Percentiles rank a stretch among this genome's conserved stretches.
Evolutionary conservation across 345 rosid species (phyloP).

Genomic region (Excoecaria agallocha): DNA sequence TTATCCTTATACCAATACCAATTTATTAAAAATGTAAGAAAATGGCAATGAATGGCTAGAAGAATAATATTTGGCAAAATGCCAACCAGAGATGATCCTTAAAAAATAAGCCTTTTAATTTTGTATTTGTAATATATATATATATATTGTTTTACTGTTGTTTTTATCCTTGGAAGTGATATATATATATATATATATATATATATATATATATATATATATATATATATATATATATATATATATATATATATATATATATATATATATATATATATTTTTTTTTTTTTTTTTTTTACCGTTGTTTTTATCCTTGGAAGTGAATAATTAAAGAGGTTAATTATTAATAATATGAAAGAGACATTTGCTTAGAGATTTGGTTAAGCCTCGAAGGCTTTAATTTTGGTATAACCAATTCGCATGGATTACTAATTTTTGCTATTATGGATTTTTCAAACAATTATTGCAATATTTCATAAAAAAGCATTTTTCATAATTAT

Average conservation of each 20-base stretch:
- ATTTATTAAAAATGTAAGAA: too few relatives aligned
- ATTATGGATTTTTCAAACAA: not conserved
- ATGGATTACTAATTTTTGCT: not conserved
- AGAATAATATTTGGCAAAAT: not conserved
- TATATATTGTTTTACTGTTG: not conserved
- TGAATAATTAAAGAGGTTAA: not conserved
- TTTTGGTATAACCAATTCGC: slow-evolving; percentile 1
- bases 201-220: too few relatives aligned
- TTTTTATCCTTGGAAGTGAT: not conserved
- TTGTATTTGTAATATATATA: too few relatives aligned
- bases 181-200: too few relatives aligned
- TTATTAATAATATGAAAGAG: not conserved
- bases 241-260: too few relatives aligned
- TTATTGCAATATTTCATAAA: too few relatives aligned
- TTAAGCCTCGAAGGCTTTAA: not conserved
- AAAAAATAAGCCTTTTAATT: not conserved
- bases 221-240: too few relatives aligned
- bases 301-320: not conserved
- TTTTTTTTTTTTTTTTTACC: too few relatives aligned
- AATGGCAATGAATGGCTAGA: not conserved
- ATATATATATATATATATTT: too few relatives aligned
- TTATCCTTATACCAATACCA: too few relatives aligned
- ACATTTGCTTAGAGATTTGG: slow-evolving; percentile 14
- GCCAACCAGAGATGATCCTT: slow-evolving; percentile 3
- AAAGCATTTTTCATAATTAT: not conserved